Conservation (phyloP, 1,139 yeast genomes). For the Candida pseudocylindracea region DNA sequence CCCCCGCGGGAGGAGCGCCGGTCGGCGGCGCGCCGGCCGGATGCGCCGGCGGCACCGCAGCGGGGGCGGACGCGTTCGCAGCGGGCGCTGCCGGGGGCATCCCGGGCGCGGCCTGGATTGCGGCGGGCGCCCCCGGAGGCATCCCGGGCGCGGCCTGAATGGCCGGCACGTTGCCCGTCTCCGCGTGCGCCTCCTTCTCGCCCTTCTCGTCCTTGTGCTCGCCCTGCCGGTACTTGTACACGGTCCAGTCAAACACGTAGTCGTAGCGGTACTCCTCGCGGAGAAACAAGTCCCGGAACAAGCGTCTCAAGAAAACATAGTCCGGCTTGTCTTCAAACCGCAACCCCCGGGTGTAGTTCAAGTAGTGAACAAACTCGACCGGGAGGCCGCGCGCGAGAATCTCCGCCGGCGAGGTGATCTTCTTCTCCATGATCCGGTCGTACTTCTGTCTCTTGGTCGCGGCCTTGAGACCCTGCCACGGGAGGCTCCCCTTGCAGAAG, state of each 20-base stretch:
- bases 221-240: slow-evolving; percentile 53
- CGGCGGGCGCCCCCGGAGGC: slow-evolving; percentile 1
- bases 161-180: not conserved
- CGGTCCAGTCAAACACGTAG: slow-evolving; percentile 93
- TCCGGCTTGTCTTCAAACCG: slow-evolving; percentile 96
- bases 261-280: slow-evolving; percentile 85
- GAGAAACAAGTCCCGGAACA: slow-evolving; percentile 75
- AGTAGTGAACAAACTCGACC: slow-evolving; percentile 67
- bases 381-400: slow-evolving; percentile 84
- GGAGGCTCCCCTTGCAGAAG: slow-evolving; percentile 85
- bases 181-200: no score
- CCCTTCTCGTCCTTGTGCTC: slow-evolving; percentile 13
- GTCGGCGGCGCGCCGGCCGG: no score
- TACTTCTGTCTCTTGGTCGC: slow-evolving; percentile 94
- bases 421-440: slow-evolving; percentile 91
- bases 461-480: slow-evolving; percentile 98
- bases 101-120: no score
- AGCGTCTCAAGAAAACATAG: slow-evolving; percentile 69
- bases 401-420: slow-evolving; percentile 82
- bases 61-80: no score
- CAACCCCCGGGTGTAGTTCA: slow-evolving; percentile 74
- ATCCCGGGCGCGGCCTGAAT: not conserved
- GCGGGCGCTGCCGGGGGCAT: no score
- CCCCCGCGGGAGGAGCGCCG: no score
- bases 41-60: no score